Evolutionary conservation across 2,329 filamentous ascomycete genomes (phyloP).

Genomic region (Neonectria punicea): DNA sequence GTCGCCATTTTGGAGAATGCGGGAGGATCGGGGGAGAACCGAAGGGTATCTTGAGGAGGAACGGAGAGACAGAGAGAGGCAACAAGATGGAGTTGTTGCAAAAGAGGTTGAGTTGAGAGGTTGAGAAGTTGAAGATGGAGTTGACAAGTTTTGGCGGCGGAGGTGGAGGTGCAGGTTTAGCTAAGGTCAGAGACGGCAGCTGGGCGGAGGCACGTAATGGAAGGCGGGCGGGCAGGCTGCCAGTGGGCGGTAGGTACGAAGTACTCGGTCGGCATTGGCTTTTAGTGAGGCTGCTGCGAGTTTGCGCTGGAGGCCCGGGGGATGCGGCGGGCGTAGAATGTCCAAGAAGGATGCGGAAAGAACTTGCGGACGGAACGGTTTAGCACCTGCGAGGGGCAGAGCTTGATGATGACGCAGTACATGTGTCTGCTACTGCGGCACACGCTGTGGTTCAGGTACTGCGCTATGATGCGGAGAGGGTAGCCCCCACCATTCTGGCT

Average conservation of each 20-base stretch:
- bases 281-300: conserved; percentile 15
- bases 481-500: not conserved
- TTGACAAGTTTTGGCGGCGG: conserved; percentile 42
- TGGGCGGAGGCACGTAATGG: not conserved
- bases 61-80: conserved; percentile 27
- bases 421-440: not conserved
- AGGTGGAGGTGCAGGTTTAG: conserved; percentile 31
- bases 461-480: conserved; percentile 14
- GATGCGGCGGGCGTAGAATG: conserved; percentile 48
- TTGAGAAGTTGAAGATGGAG: conserved; percentile 30
- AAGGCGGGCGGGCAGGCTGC: not conserved
- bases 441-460: not conserved
- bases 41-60: conserved; percentile 40
- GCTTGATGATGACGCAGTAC: conserved; percentile 20
- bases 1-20: conserved; percentile 35
- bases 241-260: not conserved
- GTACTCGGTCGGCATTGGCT: conserved; percentile 9
- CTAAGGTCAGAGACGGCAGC: not conserved
- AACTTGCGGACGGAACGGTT: conserved; percentile 38
- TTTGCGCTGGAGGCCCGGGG: conserved; percentile 33
- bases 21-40: conserved; percentile 1
- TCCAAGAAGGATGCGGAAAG: conserved; percentile 55
- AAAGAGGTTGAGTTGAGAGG: conserved; percentile 27
- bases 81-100: conserved; percentile 28
- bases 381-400: conserved; percentile 19